Conservation (phyloP, 2,329 filamentous ascomycete species). For the Paecilomyces dactylethromorphus region DNA sequence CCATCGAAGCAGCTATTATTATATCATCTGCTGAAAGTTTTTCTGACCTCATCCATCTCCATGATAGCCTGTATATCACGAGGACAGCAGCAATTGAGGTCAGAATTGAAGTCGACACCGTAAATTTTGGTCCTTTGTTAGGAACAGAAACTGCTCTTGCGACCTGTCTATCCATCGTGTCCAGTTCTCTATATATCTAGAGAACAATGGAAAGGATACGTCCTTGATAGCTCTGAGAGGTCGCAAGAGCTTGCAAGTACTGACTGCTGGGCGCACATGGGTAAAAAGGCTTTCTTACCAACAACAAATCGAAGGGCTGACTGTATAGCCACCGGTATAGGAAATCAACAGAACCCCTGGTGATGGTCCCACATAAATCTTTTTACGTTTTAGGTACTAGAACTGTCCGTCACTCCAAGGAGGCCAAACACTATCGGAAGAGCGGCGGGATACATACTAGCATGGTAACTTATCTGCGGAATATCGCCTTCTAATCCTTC, state of each 20-base stretch:
- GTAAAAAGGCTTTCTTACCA: too few relatives aligned
- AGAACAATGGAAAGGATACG: neutral
- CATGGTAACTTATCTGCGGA: neutral
- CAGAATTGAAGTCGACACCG: conserved; percentile 6
- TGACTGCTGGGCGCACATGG: too few relatives aligned
- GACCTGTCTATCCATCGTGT: neutral
- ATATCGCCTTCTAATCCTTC: neutral
- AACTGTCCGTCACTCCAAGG: too few relatives aligned
- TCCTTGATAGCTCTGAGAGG: neutral
- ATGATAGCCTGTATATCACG: conserved; percentile 6
- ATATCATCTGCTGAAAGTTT: conserved; percentile 7
- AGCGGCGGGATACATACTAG: neutral
- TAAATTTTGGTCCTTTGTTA: conserved; percentile 8
- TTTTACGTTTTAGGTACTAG: too few relatives aligned
- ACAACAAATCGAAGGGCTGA: too few relatives aligned
- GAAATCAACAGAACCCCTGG: too few relatives aligned
- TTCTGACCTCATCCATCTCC: conserved; percentile 4
- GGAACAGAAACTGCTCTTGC: conserved; percentile 1
- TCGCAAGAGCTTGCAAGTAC: neutral
- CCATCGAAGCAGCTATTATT: conserved; percentile 9
- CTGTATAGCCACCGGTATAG: too few relatives aligned
- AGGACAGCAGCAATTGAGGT: conserved; percentile 4
- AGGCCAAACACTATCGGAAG: neutral
- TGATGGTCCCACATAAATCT: too few relatives aligned
- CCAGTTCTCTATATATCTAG: neutral